These are phyloP conservation scores for Cyclotella cryptica DNA, from an alignment of 108 stramenopile species.

Conservation along the genomic window DNA sequence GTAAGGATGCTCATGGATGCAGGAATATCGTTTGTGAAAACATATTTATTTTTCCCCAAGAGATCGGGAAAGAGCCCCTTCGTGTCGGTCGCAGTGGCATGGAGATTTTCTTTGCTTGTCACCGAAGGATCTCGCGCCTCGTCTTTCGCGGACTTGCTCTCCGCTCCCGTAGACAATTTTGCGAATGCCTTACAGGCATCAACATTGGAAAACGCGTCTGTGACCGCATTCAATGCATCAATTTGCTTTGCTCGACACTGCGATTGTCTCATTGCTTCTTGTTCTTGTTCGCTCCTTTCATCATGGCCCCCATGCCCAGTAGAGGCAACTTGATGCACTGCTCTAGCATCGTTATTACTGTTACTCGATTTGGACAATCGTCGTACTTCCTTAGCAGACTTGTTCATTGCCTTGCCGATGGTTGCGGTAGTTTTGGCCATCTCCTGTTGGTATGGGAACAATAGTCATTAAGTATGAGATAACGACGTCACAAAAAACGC, in stretches of 20 bases:
- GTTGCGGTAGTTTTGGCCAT: too few species aligned
- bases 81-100: too few species aligned
- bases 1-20: constrained; percentile 11
- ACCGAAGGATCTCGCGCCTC: background rate
- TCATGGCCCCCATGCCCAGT: too few species aligned
- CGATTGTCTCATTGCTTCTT: background rate
- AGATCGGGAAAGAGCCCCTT: background rate
- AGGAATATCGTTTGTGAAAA: background rate
- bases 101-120: too few species aligned
- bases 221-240: background rate
- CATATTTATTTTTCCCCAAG: background rate
- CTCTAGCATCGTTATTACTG: too few species aligned
- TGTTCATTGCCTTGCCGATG: too few species aligned
- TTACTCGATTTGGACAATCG: too few species aligned
- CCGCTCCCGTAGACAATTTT: background rate
- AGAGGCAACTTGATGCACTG: too few species aligned
- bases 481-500: too few species aligned
- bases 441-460: too few species aligned
- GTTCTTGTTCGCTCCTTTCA: background rate
- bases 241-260: background rate
- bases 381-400: too few species aligned
- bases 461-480: too few species aligned
- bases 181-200: background rate
- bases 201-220: background rate
- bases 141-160: background rate